Evolutionary conservation across 2,329 filamentous ascomycete genomes (phyloP).

Genomic region (Pseudogymnoascus sp.): DNA sequence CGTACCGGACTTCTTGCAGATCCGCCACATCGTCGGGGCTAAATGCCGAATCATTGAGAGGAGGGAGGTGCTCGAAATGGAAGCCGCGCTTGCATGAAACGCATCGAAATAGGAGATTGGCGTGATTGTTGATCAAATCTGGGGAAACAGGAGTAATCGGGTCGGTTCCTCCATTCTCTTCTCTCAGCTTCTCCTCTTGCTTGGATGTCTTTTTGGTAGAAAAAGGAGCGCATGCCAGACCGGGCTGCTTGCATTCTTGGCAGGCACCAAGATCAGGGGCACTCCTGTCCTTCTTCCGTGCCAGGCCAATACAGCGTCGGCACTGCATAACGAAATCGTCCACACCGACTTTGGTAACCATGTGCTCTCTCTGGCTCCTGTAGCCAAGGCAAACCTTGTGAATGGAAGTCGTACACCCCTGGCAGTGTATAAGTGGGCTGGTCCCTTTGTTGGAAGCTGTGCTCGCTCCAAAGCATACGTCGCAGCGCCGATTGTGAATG

Average conservation of each 20-base stretch:
- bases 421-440: conserved; percentile 67
- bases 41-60: conserved; percentile 28
- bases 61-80: conserved; percentile 75
- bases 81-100: conserved; percentile 66
- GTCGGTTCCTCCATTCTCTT: conserved; percentile 71
- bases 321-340: conserved; percentile 84
- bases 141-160: conserved; percentile 59
- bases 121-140: conserved; percentile 62
- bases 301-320: conserved; percentile 67
- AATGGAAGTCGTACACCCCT: conserved; percentile 79
- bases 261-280: conserved; percentile 68
- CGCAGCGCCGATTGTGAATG: conserved; percentile 64
- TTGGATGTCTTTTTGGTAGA: conserved; percentile 62
- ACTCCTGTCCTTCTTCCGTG: conserved; percentile 58
- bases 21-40: conserved; percentile 37
- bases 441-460: conserved; percentile 50
- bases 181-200: conserved; percentile 75
- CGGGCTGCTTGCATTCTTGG: conserved; percentile 57
- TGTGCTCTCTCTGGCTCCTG: conserved; percentile 68
- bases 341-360: conserved; percentile 75
- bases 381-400: conserved; percentile 77
- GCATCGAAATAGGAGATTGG: conserved; percentile 80
- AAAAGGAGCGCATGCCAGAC: conserved; percentile 66
- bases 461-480: conserved; percentile 56
- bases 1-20: conserved; percentile 53